phyloP scores from a whole-genome alignment of 257 asterid species.

The Solanum chiquidenum region DNA sequence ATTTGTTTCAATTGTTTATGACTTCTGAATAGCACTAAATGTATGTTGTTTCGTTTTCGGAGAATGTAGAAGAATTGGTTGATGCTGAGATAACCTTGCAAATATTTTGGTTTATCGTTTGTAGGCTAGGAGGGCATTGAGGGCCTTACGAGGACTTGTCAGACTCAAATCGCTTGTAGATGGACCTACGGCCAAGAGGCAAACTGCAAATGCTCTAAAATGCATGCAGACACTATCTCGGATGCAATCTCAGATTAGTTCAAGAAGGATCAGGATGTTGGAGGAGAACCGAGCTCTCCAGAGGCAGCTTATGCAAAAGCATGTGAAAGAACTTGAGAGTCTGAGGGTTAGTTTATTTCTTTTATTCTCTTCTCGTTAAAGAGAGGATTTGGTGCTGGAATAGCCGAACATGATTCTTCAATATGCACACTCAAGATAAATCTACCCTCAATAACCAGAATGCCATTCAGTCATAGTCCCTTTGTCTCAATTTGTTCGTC shows the following conservation, averaged over 20 bases:
- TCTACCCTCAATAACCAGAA: neutral
- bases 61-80: neutral
- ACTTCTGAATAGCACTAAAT: neutral
- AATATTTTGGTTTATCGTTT: neutral
- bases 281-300: constrained; percentile 92
- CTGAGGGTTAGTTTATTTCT: constrained; percentile 46
- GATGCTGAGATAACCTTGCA: neutral
- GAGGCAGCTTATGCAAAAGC: constrained; percentile 81
- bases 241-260: constrained; percentile 82
- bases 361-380: neutral
- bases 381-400: neutral
- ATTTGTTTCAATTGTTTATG: neutral
- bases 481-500: too few relatives aligned
- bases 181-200: constrained; percentile 76
- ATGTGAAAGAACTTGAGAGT: constrained; percentile 72
- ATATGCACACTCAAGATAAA: neutral
- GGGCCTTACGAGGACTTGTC: constrained; percentile 87
- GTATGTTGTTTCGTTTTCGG: neutral
- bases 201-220: constrained; percentile 75
- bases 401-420: neutral
- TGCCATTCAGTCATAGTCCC: neutral
- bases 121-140: constrained; percentile 87
- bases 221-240: constrained; percentile 81
- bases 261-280: constrained; percentile 68
- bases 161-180: constrained; percentile 77